Base-by-base conservation (phyloP, 2,329 filamentous ascomycete genomes). In the Mycocentrospora acerina region DNA sequence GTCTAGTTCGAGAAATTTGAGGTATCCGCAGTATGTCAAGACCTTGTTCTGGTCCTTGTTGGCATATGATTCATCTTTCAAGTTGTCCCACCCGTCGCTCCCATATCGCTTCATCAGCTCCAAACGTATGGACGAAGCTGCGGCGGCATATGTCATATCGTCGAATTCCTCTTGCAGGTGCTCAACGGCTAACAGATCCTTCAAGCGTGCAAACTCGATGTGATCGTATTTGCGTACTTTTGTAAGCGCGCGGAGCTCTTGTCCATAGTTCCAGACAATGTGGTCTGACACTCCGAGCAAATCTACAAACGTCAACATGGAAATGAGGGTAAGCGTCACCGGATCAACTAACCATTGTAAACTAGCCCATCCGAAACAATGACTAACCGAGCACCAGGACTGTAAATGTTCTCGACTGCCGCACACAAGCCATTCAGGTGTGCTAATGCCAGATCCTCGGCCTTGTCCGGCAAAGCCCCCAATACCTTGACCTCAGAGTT, bases 401-500 rank as follows among this genome's bases (percentile, higher is more conserved):
- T 31, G 40, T 73, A 73, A 2, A 71, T 44, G 8, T 61, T 56
- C 8, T 50, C 51, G n/a, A 74, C 68, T 17, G 59, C 60, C 13
- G 60, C 57, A 29, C 70, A 72, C 16, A 74, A 49, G 0, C 58
- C 59, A 29, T 72, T 68, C 35, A 74, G 47, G 31, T 67, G 66
- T 4, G 54, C 49, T 8, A 74, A 53, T 3, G 71, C 69, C 18
- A 74, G 36, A 26, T 71, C 66, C 38, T 73, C 71, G 4, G 63
- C 71, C n/a, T 69, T 55, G 31, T 74, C 71, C 0, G 71, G 71
- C 3, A 72, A 47, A 1, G 40, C 43, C 2, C 71, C 78, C n/a
- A 82, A 59, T 0, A 80, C 77, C 37, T 84, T 83, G 26, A 71
- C 64, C 1, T 53, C 53, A 0, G 66, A 70, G 47, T 82, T 82